phyloP scores from a whole-genome alignment of 306 rosid species.

The Citrullus colocynthis region DNA sequence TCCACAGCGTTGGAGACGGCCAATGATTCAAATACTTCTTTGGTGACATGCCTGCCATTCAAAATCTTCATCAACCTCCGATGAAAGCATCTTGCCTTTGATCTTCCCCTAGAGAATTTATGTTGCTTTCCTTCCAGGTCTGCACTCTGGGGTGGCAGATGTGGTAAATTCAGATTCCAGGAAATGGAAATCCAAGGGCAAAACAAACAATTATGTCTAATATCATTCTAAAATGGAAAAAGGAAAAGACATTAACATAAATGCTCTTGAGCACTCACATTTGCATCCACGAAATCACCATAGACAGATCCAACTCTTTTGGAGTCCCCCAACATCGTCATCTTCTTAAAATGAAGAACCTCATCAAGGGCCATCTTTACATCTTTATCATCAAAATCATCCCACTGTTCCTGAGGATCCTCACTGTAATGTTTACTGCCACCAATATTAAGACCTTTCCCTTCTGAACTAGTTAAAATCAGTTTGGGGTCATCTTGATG shows the following conservation, averaged over 20 bases:
- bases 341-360: slow-evolving; percentile 53
- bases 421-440: slow-evolving; percentile 17
- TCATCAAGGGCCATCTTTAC: slow-evolving; percentile 62
- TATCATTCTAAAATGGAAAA: background rate
- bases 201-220: background rate
- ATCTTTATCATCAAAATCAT: slow-evolving; percentile 48
- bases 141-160: slow-evolving; percentile 26
- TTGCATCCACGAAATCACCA: slow-evolving; percentile 42
- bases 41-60: slow-evolving; percentile 32
- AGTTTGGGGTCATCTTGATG: slow-evolving; percentile 33
- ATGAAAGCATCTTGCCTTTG: slow-evolving; percentile 35
- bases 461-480: slow-evolving; percentile 22
- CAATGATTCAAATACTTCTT: slow-evolving; percentile 61
- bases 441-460: slow-evolving; percentile 17
- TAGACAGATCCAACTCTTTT: slow-evolving; percentile 28
- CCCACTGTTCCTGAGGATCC: slow-evolving; percentile 49
- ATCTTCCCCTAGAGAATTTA: slow-evolving; percentile 26
- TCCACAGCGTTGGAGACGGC: slow-evolving; percentile 92
- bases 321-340: slow-evolving; percentile 51
- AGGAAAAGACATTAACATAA: slow-evolving; percentile 12
- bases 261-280: slow-evolving; percentile 20
- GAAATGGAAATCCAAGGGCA: slow-evolving; percentile 27
- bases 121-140: slow-evolving; percentile 21
- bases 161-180: slow-evolving; percentile 28
- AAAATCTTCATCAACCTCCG: slow-evolving; percentile 46